phyloP scores from a whole-genome alignment of 305 asterid species.

The Euphrasia arctica region DNA sequence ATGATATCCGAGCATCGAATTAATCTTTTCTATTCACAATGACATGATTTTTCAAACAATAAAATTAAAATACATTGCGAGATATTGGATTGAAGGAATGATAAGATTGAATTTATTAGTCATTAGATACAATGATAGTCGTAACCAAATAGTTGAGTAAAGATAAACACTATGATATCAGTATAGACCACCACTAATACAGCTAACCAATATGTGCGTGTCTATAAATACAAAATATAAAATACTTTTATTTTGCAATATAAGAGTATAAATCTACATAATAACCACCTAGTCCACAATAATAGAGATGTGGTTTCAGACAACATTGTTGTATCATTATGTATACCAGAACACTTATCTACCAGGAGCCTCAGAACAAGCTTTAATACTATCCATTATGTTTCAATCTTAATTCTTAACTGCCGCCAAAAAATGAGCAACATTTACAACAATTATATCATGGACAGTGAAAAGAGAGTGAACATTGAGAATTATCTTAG shows the following conservation, averaged over 20 bases:
- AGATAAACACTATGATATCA: neutral
- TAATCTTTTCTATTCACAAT: neutral
- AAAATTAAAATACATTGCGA: neutral
- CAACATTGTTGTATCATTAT: neutral
- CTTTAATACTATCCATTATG: neutral
- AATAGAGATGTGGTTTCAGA: no score
- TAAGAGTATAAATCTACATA: no score
- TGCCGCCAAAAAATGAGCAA: neutral
- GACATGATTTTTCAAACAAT: neutral
- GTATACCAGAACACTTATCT: neutral
- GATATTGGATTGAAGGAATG: neutral
- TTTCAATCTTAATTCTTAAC: neutral
- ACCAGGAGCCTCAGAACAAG: neutral
- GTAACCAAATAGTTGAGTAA: neutral
- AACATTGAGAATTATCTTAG: neutral
- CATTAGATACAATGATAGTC: constrained; percentile 2
- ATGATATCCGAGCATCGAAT: neutral
- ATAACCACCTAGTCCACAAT: neutral
- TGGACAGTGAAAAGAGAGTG: neutral
- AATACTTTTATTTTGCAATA: neutral
- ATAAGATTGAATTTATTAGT: neutral
- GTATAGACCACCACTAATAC: neutral
- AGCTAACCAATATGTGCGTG: neutral
- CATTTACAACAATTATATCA: neutral
- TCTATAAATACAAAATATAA: neutral